Percentiles rank a stretch among this genome's conserved stretches.
Evolutionary conservation across 345 rosid genomes (phyloP).

Genomic region (Abelmoschus esculentus): DNA sequence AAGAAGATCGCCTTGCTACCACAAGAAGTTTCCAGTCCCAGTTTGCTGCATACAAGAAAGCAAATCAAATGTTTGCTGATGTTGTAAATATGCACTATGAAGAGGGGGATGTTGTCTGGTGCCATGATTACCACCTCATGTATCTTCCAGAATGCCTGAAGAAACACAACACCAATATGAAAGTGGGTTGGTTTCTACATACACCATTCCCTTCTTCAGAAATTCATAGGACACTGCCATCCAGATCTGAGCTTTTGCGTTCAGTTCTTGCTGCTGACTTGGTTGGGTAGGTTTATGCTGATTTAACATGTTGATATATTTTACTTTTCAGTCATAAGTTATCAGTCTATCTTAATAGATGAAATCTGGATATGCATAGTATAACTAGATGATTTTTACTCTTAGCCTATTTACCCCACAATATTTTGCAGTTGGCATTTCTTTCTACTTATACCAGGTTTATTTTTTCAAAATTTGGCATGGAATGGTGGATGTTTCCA

Average conservation of each 20-base stretch:
- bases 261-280: not conserved
- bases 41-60: conserved; percentile 52
- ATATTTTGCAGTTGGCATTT: not conserved
- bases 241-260: not conserved
- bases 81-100: conserved; percentile 38
- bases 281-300: conserved; percentile 6
- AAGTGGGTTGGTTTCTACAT: not conserved
- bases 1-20: conserved; percentile 54
- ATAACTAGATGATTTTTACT: not conserved
- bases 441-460: not conserved
- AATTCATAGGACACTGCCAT: conserved; percentile 1
- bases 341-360: not conserved
- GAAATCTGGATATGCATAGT: too few species aligned
- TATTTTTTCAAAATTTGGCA: not conserved
- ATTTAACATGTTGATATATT: not conserved
- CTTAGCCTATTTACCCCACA: not conserved
- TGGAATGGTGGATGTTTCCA: not conserved
- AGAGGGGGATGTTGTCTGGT: conserved; percentile 62
- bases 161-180: not conserved
- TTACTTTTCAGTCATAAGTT: conserved; percentile 2
- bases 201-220: conserved; percentile 1
- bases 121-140: conserved; percentile 38
- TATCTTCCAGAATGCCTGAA: not conserved
- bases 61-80: conserved; percentile 56
- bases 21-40: conserved; percentile 55